Evolutionary conservation across 1,139 yeast species (phyloP).

Genomic region (Blastobotrys apis): DNA sequence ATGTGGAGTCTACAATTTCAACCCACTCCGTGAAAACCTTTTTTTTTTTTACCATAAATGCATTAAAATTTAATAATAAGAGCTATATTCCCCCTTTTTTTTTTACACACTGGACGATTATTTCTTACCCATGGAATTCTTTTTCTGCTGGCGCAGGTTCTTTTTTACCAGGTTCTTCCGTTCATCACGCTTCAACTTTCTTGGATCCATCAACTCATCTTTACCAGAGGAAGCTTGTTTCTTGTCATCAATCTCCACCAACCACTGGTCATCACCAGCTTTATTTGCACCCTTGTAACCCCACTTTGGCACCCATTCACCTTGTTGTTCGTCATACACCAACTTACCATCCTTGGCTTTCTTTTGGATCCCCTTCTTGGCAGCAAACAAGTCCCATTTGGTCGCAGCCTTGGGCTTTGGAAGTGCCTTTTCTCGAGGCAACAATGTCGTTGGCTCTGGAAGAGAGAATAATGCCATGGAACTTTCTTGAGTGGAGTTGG

Average conservation of each 20-base stretch:
- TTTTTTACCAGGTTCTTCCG: slow-evolving; percentile 82
- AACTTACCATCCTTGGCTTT: slow-evolving; percentile 87
- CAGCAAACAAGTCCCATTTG: slow-evolving; percentile 96
- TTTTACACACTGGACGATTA: no score
- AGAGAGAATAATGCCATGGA: slow-evolving; percentile 77
- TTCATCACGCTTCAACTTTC: slow-evolving; percentile 72
- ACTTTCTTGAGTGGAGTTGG: slow-evolving; percentile 56
- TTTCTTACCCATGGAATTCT: slow-evolving; percentile 48
- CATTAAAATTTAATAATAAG: no score
- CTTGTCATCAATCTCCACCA: slow-evolving; percentile 86
- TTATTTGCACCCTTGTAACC: slow-evolving; percentile 94
- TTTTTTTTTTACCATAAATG: no score
- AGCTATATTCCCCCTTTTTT: no score
- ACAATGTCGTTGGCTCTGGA: slow-evolving; percentile 75
- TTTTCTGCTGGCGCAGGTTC: slow-evolving; percentile 82
- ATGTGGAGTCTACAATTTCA: no score
- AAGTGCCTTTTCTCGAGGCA: slow-evolving; percentile 93
- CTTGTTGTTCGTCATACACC: slow-evolving; percentile 82
- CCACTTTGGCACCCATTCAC: slow-evolving; percentile 98
- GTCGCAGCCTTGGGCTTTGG: slow-evolving; percentile 92
- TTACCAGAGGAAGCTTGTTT: slow-evolving; percentile 37
- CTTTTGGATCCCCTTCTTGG: slow-evolving; percentile 87
- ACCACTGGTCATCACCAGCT: slow-evolving; percentile 85
- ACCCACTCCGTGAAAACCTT: no score
- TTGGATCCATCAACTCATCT: slow-evolving; percentile 79